phyloP scores from a whole-genome alignment of 2,329 filamentous ascomycete species.

The Chrysoporthe deuterocubensis region DNA sequence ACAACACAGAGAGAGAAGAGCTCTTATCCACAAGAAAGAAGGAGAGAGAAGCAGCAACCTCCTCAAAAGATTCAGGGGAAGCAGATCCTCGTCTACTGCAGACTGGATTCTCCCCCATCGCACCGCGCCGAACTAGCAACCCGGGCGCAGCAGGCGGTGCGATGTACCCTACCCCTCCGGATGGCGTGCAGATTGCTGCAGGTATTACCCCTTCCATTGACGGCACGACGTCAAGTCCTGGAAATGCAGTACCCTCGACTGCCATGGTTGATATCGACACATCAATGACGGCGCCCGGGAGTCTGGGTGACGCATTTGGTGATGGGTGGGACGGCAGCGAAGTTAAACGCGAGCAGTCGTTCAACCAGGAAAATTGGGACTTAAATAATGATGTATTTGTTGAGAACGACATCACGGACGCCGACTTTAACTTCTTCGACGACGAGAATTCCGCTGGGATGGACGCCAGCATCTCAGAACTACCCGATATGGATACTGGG shows the following conservation, averaged over 20 bases:
- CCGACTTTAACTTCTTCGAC: conserved; percentile 84
- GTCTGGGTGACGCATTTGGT: conserved; percentile 37
- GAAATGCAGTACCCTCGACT: conserved; percentile 43
- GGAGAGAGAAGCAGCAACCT: conserved; percentile 49
- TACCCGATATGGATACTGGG: conserved; percentile 36
- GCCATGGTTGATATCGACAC: conserved; percentile 45
- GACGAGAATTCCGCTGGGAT: conserved; percentile 53
- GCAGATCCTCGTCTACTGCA: conserved; percentile 45
- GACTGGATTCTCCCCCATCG: conserved; percentile 57
- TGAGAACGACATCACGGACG: conserved; percentile 78
- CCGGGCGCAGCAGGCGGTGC: conserved; percentile 50
- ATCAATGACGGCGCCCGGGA: conserved; percentile 36
- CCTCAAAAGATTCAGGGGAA: conserved; percentile 47
- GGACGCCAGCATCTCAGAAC: conserved; percentile 42
- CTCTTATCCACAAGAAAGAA: conserved; percentile 52
- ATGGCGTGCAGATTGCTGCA: conserved; percentile 59
- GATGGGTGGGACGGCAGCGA: conserved; percentile 49
- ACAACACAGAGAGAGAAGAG: conserved; percentile 51
- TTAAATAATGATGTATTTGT: conserved; percentile 72
- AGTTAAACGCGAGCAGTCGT: conserved; percentile 50
- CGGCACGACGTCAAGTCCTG: conserved; percentile 59
- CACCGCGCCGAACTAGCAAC: conserved; percentile 54
- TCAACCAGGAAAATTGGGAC: conserved; percentile 63
- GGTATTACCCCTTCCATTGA: conserved; percentile 63
- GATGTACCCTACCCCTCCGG: conserved; percentile 75